Base-by-base conservation (phyloP, 2,329 filamentous ascomycete species). In the Calonectria pauciramosa region DNA sequence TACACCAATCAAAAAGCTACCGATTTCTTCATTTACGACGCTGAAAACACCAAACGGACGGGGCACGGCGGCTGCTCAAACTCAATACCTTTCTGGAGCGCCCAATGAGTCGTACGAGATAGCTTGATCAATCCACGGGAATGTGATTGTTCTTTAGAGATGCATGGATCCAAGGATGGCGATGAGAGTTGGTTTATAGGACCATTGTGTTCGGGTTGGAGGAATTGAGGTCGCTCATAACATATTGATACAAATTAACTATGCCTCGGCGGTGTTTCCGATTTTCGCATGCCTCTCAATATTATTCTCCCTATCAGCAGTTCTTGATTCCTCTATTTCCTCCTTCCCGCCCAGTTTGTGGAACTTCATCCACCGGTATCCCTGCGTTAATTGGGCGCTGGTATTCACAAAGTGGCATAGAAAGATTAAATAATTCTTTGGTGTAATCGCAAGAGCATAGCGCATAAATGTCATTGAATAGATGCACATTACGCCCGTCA, bases 401-500 rank as follows among this genome's bases (percentile, higher is more conserved):
- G 92, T 90, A 85, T 94, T 94, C 87, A 94, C 87, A 80, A 93
- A 90, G 86, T 94, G 93, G 87, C 93, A 94, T 72, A 85, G 85
- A 85, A 94, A 94, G 78, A 94, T 90, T 78, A 94, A 92, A 85
- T 93, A 94, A 87, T 94, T 94, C 81, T 86, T 86, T 49, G 93
- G 93, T 65, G 86, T 86, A 73, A 94, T 91, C 82, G 93, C 93
- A 75, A 94, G 86, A 49, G 93, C 88, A 87, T 94, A 94, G 83
- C 93, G 92, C 93, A 94, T 94, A 82, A 94, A 94, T 26, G 92
- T 93, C 44, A 90, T 90, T 23, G 92, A 93, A 87, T 94, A 94
- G 84, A 94, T 86, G 82, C 87, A 86, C 56, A 94, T 90, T 32
- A 93, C 92, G 66, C 88, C 86, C 14, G 93, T 94, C 93, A 94